A percentile compares a stretch with the other conserved stretches of the same genome.
These are phyloP conservation scores for Fusarium transvaalense DNA, from an alignment of 2,329 filamentous ascomycete genomes.

Conservation along the genomic window DNA sequence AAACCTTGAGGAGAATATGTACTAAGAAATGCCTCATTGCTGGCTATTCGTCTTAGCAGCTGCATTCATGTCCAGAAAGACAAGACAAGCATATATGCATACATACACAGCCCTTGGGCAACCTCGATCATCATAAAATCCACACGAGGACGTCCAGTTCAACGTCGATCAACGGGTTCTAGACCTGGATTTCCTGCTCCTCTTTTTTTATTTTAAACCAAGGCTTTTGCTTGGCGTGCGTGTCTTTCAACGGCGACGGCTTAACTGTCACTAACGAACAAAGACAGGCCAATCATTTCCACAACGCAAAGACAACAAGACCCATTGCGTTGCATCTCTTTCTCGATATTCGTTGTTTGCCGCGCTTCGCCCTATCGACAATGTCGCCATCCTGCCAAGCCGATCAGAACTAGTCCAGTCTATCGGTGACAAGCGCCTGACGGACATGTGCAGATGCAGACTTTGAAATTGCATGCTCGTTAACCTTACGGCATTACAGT, in stretches of 20 bases:
- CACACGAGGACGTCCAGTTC: conserved; percentile 5
- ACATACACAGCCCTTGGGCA: conserved; percentile 1
- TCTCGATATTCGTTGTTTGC: conserved; percentile 26
- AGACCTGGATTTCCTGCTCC: conserved; percentile 24
- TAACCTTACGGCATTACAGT: conserved; percentile 19
- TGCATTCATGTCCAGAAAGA: background rate
- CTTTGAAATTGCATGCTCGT: conserved; percentile 29
- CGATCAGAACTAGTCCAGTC: conserved; percentile 35
- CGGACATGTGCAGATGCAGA: conserved; percentile 4
- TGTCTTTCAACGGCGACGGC: conserved; percentile 14
- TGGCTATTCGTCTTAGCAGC: background rate
- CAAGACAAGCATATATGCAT: conserved; percentile 12
- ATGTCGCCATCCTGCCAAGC: conserved; percentile 42
- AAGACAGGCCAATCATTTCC: conserved; percentile 14
- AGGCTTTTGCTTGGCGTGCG: conserved; percentile 22
- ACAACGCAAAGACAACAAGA: conserved; percentile 23
- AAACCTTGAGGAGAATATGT: background rate
- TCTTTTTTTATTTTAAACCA: conserved; percentile 8
- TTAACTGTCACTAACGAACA: conserved; percentile 14
- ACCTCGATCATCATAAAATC: conserved; percentile 18
- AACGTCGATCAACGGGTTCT: conserved; percentile 41
- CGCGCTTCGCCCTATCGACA: conserved; percentile 39
- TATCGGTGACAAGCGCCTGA: conserved; percentile 36
- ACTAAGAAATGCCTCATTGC: background rate
- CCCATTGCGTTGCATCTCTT: background rate